Percentiles rank a stretch among this genome's conserved stretches.
These are phyloP conservation scores for Yarrowia sp. DNA, from an alignment of 805 yeast genomes.

Conservation along the genomic window DNA sequence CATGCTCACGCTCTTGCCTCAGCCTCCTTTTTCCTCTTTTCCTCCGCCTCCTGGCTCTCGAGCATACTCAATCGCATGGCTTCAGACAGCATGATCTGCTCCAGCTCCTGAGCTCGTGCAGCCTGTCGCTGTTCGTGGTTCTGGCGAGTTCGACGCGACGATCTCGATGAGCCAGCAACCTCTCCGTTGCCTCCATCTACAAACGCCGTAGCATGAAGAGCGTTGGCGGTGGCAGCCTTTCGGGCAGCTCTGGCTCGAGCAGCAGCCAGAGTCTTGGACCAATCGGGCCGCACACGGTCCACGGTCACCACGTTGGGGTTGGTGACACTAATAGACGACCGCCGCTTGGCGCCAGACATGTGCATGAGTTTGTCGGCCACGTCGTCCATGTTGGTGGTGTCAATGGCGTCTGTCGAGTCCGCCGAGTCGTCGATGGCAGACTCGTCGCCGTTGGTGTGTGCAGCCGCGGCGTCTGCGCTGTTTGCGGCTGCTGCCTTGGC, in stretches of 20 bases:
- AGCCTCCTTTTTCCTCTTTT: conserved; percentile 11
- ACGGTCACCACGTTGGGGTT: conserved; percentile 77
- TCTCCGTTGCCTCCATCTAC: conserved; percentile 52
- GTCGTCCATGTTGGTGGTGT: conserved; percentile 35
- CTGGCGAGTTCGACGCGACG: conserved; percentile 40
- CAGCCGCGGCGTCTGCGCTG: conserved; percentile 15
- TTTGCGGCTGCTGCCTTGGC: conserved; percentile 9
- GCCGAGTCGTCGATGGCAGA: conserved; percentile 26
- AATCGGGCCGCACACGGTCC: conserved; percentile 88
- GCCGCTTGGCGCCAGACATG: conserved; percentile 27
- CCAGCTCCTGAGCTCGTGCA: conserved; percentile 54
- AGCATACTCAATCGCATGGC: conserved; percentile 64
- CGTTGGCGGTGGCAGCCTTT: conserved; percentile 91
- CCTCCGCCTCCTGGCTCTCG: conserved; percentile 32
- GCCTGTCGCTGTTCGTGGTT: conserved; percentile 43
- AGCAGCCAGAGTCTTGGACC: conserved; percentile 76
- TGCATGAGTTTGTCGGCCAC: conserved; percentile 38
- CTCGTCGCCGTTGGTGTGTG: neutral
- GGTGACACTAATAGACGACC: conserved; percentile 59
- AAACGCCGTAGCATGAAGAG: conserved; percentile 86
- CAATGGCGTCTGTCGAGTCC: conserved; percentile 4
- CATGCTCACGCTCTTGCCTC: no score
- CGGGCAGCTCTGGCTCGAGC: conserved; percentile 83
- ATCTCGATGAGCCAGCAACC: conserved; percentile 44
- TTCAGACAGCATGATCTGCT: conserved; percentile 82